Evolutionary conservation across 129 eudicot genomes (phyloP).

Genomic region (Escallonia herrerae): DNA sequence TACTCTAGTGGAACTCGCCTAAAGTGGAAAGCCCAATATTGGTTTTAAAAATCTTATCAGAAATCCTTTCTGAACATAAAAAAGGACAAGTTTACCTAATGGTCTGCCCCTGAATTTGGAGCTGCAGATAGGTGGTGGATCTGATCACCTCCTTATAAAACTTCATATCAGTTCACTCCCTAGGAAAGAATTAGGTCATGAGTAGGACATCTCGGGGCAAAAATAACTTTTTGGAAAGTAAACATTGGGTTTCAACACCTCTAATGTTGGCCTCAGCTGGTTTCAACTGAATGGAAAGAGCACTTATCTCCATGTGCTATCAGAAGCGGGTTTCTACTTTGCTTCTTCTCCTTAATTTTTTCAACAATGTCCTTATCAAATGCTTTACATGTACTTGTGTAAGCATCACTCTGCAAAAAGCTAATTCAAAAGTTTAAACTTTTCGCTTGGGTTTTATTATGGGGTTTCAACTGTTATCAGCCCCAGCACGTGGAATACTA

Average conservation of each 20-base stretch:
- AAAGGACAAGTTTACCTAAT: constrained; percentile 31
- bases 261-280: constrained; percentile 24
- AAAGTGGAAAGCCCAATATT: constrained; percentile 14
- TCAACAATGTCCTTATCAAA: neutral
- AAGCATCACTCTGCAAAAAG: neutral
- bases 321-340: constrained; percentile 21
- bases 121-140: constrained; percentile 27
- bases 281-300: constrained; percentile 40
- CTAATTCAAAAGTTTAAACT: constrained; percentile 2
- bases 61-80: constrained; percentile 14
- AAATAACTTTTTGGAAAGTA: constrained; percentile 15
- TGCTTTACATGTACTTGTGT: constrained; percentile 1
- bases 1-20: constrained; percentile 3
- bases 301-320: constrained; percentile 49
- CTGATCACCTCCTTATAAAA: constrained; percentile 22
- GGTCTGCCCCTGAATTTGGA: constrained; percentile 15
- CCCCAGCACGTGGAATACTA: neutral
- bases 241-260: neutral
- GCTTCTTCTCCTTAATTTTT: neutral
- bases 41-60: neutral
- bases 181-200: constrained; percentile 38
- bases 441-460: neutral
- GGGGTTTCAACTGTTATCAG: neutral
- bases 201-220: constrained; percentile 17
- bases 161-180: neutral